phyloP scores from a whole-genome alignment of 2,329 filamentous ascomycete species.

The Calonectria leucothoes region DNA sequence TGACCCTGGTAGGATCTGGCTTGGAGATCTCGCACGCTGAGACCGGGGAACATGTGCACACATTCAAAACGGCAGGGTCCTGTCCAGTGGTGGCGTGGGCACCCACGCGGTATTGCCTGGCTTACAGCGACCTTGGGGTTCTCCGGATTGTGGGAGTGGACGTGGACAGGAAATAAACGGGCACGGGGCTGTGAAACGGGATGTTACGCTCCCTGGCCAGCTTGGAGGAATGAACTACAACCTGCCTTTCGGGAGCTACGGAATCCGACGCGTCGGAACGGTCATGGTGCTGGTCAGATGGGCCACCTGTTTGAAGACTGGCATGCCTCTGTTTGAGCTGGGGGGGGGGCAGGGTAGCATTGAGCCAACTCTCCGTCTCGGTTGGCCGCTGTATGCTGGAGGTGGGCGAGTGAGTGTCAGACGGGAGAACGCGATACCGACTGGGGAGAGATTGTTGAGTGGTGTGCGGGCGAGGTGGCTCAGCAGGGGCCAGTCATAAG shows the following conservation, averaged over 20 bases:
- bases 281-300: conserved; percentile 3
- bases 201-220: background rate
- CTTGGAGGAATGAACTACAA: background rate
- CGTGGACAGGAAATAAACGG: conserved; percentile 51
- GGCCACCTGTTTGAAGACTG: background rate
- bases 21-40: conserved; percentile 79
- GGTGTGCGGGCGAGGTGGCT: background rate
- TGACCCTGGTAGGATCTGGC: conserved; percentile 59
- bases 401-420: conserved; percentile 33
- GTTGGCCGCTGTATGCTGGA: conserved; percentile 6
- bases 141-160: conserved; percentile 76
- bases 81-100: conserved; percentile 81
- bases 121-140: conserved; percentile 76
- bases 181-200: background rate
- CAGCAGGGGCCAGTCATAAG: background rate
- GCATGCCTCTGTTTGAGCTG: background rate
- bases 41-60: conserved; percentile 78
- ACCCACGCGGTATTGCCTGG: conserved; percentile 78
- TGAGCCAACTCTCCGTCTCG: background rate
- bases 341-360: conserved; percentile 7
- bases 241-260: background rate
- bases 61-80: conserved; percentile 74
- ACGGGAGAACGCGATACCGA: conserved; percentile 38
- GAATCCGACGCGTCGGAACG: background rate
- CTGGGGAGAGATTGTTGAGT: background rate